Percentiles rank a stretch among this genome's conserved stretches.
Evolutionary conservation across 169 alveolate genomes (phyloP).

Genomic region (Eimeria tenella): DNA sequence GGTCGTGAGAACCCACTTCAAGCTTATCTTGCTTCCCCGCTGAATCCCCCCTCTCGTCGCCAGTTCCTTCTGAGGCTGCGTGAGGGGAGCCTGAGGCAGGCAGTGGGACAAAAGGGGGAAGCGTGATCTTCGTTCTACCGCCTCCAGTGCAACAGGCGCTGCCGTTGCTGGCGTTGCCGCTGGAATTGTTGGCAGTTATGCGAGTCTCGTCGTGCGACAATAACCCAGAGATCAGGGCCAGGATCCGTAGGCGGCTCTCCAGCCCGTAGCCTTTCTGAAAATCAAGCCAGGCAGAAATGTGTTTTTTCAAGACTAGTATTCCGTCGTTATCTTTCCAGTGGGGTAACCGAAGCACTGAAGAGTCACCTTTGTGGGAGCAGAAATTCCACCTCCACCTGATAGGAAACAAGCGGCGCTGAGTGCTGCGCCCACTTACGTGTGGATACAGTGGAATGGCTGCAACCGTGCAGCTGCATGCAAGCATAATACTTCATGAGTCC

Average conservation of each 20-base stretch:
- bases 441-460: neutral
- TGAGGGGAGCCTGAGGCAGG: slow-evolving; percentile 2
- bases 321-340: neutral
- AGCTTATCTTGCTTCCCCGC: neutral
- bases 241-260: slow-evolving; percentile 36
- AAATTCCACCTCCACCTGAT: neutral
- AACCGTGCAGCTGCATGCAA: neutral
- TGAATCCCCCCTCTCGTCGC: neutral
- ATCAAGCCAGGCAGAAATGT: neutral
- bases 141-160: neutral
- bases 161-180: slow-evolving; percentile 14
- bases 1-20: neutral
- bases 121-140: neutral
- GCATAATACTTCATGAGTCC: neutral
- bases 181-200: neutral
- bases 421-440: neutral
- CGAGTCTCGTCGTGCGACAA: slow-evolving; percentile 47
- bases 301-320: too few species aligned
- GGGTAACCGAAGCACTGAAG: neutral
- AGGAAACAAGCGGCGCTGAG: too few species aligned
- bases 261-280: slow-evolving; percentile 41
- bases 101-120: slow-evolving; percentile 54
- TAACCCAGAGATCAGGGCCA: slow-evolving; percentile 30
- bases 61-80: slow-evolving; percentile 13
- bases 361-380: neutral